phyloP scores from a whole-genome alignment of 495 filamentous ascomycete genomes.

The Penicillium subrubescens region DNA sequence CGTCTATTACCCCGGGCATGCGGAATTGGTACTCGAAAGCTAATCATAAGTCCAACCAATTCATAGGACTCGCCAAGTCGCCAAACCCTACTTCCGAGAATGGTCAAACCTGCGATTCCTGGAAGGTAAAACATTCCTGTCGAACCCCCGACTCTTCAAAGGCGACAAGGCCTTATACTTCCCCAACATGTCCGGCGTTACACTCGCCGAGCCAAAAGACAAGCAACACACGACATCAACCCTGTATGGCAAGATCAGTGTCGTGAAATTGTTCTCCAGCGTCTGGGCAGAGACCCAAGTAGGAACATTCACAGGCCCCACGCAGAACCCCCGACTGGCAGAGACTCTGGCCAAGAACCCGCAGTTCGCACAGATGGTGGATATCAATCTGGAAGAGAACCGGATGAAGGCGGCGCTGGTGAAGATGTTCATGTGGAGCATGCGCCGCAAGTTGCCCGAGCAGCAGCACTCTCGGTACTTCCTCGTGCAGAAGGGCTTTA shows the following conservation, averaged over 20 bases:
- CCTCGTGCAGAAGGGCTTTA: slow-evolving; percentile 75
- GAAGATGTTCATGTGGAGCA: slow-evolving; percentile 63
- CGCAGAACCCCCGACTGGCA: slow-evolving; percentile 66
- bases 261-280: slow-evolving; percentile 80
- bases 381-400: slow-evolving; percentile 87
- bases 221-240: slow-evolving; percentile 69
- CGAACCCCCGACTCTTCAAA: slow-evolving; percentile 75
- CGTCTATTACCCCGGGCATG: neutral
- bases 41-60: slow-evolving; percentile 5
- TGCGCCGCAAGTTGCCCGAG: slow-evolving; percentile 57
- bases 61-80: slow-evolving; percentile 55
- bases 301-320: slow-evolving; percentile 63
- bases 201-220: slow-evolving; percentile 56
- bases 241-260: slow-evolving; percentile 68
- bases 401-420: slow-evolving; percentile 72
- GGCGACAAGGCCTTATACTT: slow-evolving; percentile 80
- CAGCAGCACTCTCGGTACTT: slow-evolving; percentile 77
- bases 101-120: slow-evolving; percentile 79
- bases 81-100: slow-evolving; percentile 90
- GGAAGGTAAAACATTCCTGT: slow-evolving; percentile 85
- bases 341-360: slow-evolving; percentile 47
- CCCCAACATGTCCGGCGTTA: slow-evolving; percentile 84
- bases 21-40: neutral
- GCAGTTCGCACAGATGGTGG: slow-evolving; percentile 65
- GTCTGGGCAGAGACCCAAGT: slow-evolving; percentile 84